Base-by-base conservation (phyloP, 139 green algal genomes). In the Astrephomene gubernaculifera region DNA sequence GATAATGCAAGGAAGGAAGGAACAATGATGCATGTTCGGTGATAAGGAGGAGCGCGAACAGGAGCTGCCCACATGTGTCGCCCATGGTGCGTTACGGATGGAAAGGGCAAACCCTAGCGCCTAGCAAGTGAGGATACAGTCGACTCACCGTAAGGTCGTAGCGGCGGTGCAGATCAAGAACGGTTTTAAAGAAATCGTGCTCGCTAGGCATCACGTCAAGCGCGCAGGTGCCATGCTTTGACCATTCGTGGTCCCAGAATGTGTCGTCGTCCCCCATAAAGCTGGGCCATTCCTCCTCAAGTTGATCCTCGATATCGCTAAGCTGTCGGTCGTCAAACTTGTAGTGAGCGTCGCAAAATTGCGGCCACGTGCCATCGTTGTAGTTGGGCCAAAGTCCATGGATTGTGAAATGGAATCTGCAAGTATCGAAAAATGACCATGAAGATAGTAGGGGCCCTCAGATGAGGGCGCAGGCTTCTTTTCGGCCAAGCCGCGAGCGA, bases 301-400 rank as follows among this genome's bases (percentile, higher is more conserved):
- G 39, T 2, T 87, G 69, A 19, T 25, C 22, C 76, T 71, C 17
- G n/a, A 92, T n/a, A 76, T 92, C 88, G 0, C 49, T 36, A 33
- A 86, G 2, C 33, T 76, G 17, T 25, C 12, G 25, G 53, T 74
- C 79, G 43, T 92, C 71, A 49, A 92, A 92, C 9, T 68, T 41
- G 21, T 72, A 68, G 24, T 35, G 14, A 0, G 52, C 27, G 52
- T 92, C 89, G 65, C 94, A 97, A 64, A 91, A 93, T 81, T 92
- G 67, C 0, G 92, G 94, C 75, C 86, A 94, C 2, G 52, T 86
- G 36, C 94, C 94, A 63, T 90, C 86, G 41, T 73, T 29, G 67
- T 92, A 94, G 85, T 96, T 92, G 33, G 94, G 94, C 94, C 94
- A 96, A 31, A 97, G 82, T 0, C 94, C 94, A 52, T 97, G 94